Base-by-base conservation (phyloP, 2,329 filamentous ascomycete species). In the Colletotrichum theobromicola region DNA sequence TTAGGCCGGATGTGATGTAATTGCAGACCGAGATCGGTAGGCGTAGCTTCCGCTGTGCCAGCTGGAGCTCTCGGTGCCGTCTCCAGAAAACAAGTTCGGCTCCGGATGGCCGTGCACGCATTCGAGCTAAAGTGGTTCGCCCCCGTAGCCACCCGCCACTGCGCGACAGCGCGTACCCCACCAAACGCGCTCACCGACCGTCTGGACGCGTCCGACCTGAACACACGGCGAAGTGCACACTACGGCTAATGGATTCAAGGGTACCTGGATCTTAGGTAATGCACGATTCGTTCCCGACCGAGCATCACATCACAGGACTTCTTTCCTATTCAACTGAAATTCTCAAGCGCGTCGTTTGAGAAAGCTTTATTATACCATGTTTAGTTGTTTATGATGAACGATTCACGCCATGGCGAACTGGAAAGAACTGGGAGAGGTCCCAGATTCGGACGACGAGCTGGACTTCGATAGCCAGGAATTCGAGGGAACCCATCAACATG, bases 371-470 rank as follows among this genome's bases (percentile, higher is more conserved):
- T 57, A 35, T 18, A 64, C 24, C 24, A 67, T 75, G 72, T 55
- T 57, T 60, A 70, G 13, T 30, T 61, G 37, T 69, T 67, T 67
- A 77, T 77, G 53, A 77, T 77, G 76, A 73, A 63, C 30, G 70
- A 53, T 60, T 37, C 28, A 68, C 69, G 81, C 63, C 77, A 88
- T 88, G 87, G 82, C 80, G 71, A 85, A 84, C 77, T 89, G 87
- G 87, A 88, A 85, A 84, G 85, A 87, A 78, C 79, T 86, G 80
- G 87, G 87, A 78, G 86, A 87, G 79, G 84, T 89, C 77, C 87
- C 87, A 72, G 87, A 88, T 80, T 89, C 87, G 75, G 87, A 89
- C 78, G 87, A 88, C 72, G 87, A 88, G 62, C 83, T 82, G 76
- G 84, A 79, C 68, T 85, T 85, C 75, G 86, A 87, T 72, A 84